Conservation (phyloP, 129 eudicot species). For the Silybum marianum region DNA sequence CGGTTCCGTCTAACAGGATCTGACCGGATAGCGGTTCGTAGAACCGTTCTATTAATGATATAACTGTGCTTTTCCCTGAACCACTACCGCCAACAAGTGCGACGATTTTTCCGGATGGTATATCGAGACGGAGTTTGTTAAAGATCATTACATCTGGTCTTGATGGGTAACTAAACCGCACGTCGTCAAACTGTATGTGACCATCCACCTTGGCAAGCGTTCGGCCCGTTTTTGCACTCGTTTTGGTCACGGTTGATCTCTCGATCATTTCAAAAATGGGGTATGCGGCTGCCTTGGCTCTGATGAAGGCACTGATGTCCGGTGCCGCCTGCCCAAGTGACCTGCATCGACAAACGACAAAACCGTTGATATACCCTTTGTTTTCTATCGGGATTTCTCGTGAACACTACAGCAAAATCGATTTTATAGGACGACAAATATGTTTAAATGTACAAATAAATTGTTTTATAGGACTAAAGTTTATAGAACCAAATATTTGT, state of each 20-base stretch:
- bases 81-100: slow-evolving; percentile 99
- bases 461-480: neutral
- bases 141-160: slow-evolving; percentile 85
- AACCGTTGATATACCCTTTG: neutral
- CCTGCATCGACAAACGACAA: slow-evolving; percentile 41
- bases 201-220: slow-evolving; percentile 72
- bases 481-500: neutral
- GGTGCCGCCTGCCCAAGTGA: slow-evolving; percentile 99
- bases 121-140: slow-evolving; percentile 65
- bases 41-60: slow-evolving; percentile 92
- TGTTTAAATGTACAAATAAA: neutral
- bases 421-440: neutral
- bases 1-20: slow-evolving; percentile 66
- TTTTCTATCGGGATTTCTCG: neutral
- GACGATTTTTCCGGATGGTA: slow-evolving; percentile 88
- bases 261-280: slow-evolving; percentile 97
- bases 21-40: slow-evolving; percentile 84
- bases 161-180: slow-evolving; percentile 89
- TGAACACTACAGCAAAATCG: neutral
- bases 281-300: slow-evolving; percentile 90
- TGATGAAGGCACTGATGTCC: slow-evolving; percentile 84
- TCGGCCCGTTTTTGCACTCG: slow-evolving; percentile 52
- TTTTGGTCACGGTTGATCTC: slow-evolving; percentile 55
- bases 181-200: slow-evolving; percentile 77
- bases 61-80: slow-evolving; percentile 96